Conservation (phyloP, 768 basidiomycete genomes). For the Mycena olivaceomarginata region DNA sequence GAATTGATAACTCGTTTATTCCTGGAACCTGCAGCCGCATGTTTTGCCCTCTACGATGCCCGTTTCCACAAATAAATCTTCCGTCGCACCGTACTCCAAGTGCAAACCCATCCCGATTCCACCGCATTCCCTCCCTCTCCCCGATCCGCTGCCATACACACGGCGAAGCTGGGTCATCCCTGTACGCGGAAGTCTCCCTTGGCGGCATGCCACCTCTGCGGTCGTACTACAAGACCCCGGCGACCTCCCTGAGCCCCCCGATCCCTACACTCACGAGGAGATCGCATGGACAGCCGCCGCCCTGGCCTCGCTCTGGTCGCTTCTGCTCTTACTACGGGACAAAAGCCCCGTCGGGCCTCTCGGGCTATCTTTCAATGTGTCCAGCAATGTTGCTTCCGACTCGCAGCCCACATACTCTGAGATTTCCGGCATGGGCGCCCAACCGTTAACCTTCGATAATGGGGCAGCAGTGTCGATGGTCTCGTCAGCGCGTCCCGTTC, state of each 20-base stretch:
- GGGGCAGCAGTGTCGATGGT: constrained; percentile 8
- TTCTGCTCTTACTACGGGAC: constrained; percentile 63
- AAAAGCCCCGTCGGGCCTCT: constrained; percentile 64
- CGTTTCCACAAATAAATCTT: constrained; percentile 45
- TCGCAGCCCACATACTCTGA: constrained; percentile 42
- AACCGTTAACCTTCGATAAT: constrained; percentile 11
- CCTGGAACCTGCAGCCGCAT: constrained; percentile 56
- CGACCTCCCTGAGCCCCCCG: constrained; percentile 46
- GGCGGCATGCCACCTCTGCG: constrained; percentile 66
- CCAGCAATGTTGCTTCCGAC: constrained; percentile 43
- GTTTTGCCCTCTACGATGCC: constrained; percentile 49
- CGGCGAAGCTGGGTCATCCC: constrained; percentile 77
- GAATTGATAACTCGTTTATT: not conserved
- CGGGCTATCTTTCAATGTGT: constrained; percentile 69
- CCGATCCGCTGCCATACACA: constrained; percentile 54
- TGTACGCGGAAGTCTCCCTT: constrained; percentile 71
- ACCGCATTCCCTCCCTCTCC: constrained; percentile 54
- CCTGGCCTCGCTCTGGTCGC: constrained; percentile 70
- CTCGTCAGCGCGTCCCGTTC: constrained; percentile 41
- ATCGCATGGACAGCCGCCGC: constrained; percentile 70
- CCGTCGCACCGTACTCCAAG: constrained; percentile 58
- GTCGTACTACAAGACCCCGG: constrained; percentile 54
- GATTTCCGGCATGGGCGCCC: constrained; percentile 39
- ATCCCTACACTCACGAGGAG: constrained; percentile 43
- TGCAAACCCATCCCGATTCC: constrained; percentile 59